Conservation (phyloP, 164 flowering plant genomes). For the Magnolia officinalis region DNA sequence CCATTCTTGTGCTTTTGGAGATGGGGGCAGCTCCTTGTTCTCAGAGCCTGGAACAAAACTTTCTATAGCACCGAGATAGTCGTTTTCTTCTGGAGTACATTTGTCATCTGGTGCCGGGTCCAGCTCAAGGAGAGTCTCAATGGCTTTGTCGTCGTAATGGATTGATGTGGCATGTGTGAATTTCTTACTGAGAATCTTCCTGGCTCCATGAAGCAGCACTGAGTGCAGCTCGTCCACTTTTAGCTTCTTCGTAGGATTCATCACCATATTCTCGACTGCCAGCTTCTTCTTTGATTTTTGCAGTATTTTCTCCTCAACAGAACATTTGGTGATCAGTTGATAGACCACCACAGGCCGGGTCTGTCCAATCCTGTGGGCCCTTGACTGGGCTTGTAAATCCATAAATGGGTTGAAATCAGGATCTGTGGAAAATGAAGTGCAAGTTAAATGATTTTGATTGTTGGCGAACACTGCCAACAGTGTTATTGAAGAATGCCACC, state of each 20-base stretch:
- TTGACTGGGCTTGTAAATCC: constrained; percentile 13
- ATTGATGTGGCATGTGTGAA: constrained; percentile 2
- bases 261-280: constrained; percentile 11
- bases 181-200: constrained; percentile 9
- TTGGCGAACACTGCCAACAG: not conserved
- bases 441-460: not conserved
- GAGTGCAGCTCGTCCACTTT: constrained; percentile 8
- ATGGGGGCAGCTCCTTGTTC: not conserved
- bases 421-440: constrained; percentile 5
- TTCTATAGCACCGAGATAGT: constrained; percentile 10
- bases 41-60: constrained; percentile 2
- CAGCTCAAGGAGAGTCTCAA: constrained; percentile 5
- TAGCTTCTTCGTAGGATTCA: constrained; percentile 8
- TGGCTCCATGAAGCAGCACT: constrained; percentile 13
- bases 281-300: constrained; percentile 6
- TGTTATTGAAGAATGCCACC: not conserved
- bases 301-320: constrained; percentile 12
- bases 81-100: constrained; percentile 2
- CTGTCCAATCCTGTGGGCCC: constrained; percentile 14
- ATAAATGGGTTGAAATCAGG: constrained; percentile 13
- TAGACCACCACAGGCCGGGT: constrained; percentile 13
- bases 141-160: constrained; percentile 11
- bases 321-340: constrained; percentile 6
- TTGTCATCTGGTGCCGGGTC: constrained; percentile 5
- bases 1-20: constrained; percentile 10